phyloP scores from a whole-genome alignment of 805 yeast species.

The Candida takata region DNA sequence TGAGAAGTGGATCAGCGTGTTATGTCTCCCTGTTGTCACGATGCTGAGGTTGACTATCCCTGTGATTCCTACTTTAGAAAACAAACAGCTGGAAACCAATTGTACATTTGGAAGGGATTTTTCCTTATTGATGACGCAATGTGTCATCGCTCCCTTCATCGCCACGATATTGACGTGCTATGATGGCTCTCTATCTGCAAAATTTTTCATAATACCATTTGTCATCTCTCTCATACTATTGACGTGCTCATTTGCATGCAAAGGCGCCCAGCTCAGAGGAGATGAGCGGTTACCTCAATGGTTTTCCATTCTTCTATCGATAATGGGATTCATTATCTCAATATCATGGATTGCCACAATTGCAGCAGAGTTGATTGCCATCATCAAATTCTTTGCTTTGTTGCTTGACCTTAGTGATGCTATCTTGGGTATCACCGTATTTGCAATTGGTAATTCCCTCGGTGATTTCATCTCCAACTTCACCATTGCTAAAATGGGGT shows the following conservation, averaged over 20 bases:
- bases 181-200: conserved; percentile 3
- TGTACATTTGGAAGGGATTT: conserved; percentile 16
- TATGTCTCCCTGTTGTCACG: conserved; percentile 30
- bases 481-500: conserved; percentile 78
- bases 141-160: conserved; percentile 25
- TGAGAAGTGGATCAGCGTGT: conserved; percentile 24
- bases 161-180: conserved; percentile 11
- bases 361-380: conserved; percentile 45
- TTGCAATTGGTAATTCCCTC: conserved; percentile 88
- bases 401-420: conserved; percentile 65
- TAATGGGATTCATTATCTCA: conserved; percentile 60
- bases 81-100: conserved; percentile 15
- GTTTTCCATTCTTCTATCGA: conserved; percentile 20
- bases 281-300: background rate
- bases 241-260: conserved; percentile 1
- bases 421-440: conserved; percentile 78
- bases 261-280: background rate
- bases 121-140: conserved; percentile 24
- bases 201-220: conserved; percentile 4
- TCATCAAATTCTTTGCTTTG: conserved; percentile 55
- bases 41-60: conserved; percentile 32
- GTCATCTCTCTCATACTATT: conserved; percentile 5
- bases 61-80: conserved; percentile 16
- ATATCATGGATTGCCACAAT: conserved; percentile 61
- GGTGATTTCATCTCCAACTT: conserved; percentile 86